Conservation (phyloP, 805 yeast species). For the Kregervanrija delftensis region DNA sequence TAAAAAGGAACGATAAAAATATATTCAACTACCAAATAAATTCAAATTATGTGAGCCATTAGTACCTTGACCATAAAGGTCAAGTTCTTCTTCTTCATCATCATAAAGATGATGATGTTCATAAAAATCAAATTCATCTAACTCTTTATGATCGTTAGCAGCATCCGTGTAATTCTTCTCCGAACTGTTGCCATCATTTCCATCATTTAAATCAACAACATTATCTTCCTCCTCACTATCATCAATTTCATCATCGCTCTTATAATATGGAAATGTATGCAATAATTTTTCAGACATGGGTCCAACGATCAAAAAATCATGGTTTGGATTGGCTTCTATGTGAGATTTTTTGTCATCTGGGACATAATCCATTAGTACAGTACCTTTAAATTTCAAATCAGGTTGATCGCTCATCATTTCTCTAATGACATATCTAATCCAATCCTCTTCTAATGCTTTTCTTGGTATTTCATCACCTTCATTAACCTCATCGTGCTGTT, state of each 20-base stretch:
- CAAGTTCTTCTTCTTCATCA: conserved; percentile 9
- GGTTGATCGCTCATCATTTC: conserved; percentile 21
- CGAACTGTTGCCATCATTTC: neutral
- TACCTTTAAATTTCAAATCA: conserved; percentile 21
- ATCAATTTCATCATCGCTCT: conserved; percentile 19
- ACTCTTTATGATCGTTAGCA: neutral
- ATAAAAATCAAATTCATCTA: conserved; percentile 16
- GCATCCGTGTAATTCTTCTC: neutral
- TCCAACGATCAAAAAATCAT: conserved; percentile 27
- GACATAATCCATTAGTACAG: conserved; percentile 20
- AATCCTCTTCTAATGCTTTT: conserved; percentile 24
- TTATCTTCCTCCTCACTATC: conserved; percentile 5
- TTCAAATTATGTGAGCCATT: conserved; percentile 9
- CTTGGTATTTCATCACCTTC: conserved; percentile 12
- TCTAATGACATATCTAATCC: conserved; percentile 27
- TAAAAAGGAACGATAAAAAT: neutral
- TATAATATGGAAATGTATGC: conserved; percentile 26
- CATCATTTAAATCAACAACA: neutral
- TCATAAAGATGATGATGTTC: conserved; percentile 16
- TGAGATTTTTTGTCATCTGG: conserved; percentile 19
- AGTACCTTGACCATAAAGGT: conserved; percentile 13
- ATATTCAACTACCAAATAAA: conserved; percentile 9
- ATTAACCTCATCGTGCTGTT: neutral
- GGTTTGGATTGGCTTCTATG: conserved; percentile 7
- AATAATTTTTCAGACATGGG: conserved; percentile 29